phyloP scores from a whole-genome alignment of 192 early-diverging fungal genomes.

The Funneliformis geosporum region DNA sequence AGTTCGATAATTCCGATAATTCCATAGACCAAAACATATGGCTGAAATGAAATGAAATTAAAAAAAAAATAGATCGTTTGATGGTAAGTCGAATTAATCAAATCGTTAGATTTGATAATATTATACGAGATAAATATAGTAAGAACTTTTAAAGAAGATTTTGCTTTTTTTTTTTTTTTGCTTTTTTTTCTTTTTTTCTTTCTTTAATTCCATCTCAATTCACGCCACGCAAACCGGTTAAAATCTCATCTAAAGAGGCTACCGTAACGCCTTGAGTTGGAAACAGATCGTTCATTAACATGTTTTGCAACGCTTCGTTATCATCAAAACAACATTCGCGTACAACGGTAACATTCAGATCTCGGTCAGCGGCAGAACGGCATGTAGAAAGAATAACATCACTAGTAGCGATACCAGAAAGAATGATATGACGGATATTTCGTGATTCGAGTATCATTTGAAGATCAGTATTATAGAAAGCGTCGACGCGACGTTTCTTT shows the following conservation, averaged over 20 bases:
- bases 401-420: slow-evolving; percentile 15
- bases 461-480: slow-evolving; percentile 33
- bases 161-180: slow-evolving; percentile 1
- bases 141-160: background rate
- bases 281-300: slow-evolving; percentile 30
- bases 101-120: too few relatives aligned
- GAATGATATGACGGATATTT: slow-evolving; percentile 22
- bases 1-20: background rate
- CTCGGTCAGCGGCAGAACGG: slow-evolving; percentile 9
- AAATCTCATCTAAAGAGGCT: background rate
- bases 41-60: background rate
- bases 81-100: background rate
- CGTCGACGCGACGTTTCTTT: slow-evolving; percentile 30
- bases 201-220: slow-evolving; percentile 4
- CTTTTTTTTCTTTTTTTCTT: too few relatives aligned
- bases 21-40: background rate
- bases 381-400: slow-evolving; percentile 27
- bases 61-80: background rate
- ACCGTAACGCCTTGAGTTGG: slow-evolving; percentile 23
- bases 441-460: slow-evolving; percentile 29
- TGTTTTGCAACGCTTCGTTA: slow-evolving; percentile 25
- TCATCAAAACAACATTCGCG: slow-evolving; percentile 31
- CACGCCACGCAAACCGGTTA: background rate
- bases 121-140: background rate
- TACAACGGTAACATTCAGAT: slow-evolving; percentile 22